These are phyloP conservation scores for Potentilla sterilis DNA, from an alignment of 306 rosid species.

Conservation along the genomic window DNA sequence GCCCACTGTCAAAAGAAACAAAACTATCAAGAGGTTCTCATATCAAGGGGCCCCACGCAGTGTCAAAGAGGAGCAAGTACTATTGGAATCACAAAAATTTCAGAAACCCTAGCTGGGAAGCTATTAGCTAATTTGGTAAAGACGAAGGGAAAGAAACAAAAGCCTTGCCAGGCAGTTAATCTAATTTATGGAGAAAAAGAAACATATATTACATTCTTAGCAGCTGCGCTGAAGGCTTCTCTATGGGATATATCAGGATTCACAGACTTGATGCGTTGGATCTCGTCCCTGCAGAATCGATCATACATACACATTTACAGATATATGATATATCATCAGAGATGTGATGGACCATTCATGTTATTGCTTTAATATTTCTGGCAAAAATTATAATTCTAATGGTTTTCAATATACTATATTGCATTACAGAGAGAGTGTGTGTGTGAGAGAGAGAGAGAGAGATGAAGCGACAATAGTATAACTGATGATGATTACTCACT, in stretches of 20 bases:
- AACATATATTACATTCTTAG: conserved; percentile 43
- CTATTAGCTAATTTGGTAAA: conserved; percentile 23
- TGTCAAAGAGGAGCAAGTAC: neutral
- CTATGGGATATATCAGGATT: conserved; percentile 57
- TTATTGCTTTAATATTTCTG: conserved; percentile 12
- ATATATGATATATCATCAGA: neutral
- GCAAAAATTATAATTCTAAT: neutral
- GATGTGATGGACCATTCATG: conserved; percentile 2
- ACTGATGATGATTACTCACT: conserved; percentile 33
- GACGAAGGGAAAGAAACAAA: neutral
- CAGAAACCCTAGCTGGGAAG: conserved; percentile 19
- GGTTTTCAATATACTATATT: neutral
- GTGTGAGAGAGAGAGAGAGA: neutral
- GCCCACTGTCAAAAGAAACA: conserved; percentile 43
- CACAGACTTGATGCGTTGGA: conserved; percentile 60
- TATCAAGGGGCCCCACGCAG: conserved; percentile 5
- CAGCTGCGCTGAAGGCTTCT: conserved; percentile 61
- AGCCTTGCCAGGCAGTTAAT: neutral
- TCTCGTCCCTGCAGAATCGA: conserved; percentile 46
- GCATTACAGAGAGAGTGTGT: neutral
- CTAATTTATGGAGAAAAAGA: neutral
- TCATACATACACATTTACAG: neutral
- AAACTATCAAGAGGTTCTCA: conserved; percentile 16
- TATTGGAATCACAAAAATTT: neutral
- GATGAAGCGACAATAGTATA: neutral